These are phyloP conservation scores for Eustoma russellianum DNA, from an alignment of 257 asterid species.

Conservation along the genomic window DNA sequence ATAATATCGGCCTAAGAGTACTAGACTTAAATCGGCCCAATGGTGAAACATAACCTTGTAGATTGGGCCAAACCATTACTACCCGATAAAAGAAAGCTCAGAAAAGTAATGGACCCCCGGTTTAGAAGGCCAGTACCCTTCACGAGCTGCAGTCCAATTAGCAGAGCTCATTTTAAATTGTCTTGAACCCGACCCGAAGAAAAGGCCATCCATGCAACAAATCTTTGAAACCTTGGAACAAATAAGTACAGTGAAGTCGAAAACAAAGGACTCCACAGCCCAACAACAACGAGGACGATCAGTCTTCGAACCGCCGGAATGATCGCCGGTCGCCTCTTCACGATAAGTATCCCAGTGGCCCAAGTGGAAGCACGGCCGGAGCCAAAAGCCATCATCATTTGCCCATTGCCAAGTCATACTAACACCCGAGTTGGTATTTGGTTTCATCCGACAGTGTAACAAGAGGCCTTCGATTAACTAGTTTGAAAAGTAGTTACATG, in stretches of 20 bases:
- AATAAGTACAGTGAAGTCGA: constrained; percentile 20
- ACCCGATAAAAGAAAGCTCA: constrained; percentile 42
- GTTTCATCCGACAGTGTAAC: no score
- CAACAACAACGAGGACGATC: neutral
- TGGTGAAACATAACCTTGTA: constrained; percentile 39
- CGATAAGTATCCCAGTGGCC: constrained; percentile 13
- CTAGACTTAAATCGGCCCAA: constrained; percentile 57
- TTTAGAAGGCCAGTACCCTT: constrained; percentile 50
- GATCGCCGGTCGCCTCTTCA: constrained; percentile 19
- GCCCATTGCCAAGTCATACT: constrained; percentile 15
- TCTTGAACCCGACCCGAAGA: constrained; percentile 58
- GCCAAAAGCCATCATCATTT: neutral
- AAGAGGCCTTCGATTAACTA: no score
- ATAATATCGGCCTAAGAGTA: constrained; percentile 49
- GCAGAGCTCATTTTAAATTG: constrained; percentile 43
- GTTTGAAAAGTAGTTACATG: no score
- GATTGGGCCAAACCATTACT: constrained; percentile 80
- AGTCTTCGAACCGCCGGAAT: neutral
- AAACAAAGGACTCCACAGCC: constrained; percentile 20
- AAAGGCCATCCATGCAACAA: constrained; percentile 53
- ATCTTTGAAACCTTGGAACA: constrained; percentile 35
- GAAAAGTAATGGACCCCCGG: constrained; percentile 62
- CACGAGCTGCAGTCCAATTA: constrained; percentile 24
- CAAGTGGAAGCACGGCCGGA: constrained; percentile 5
- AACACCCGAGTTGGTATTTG: neutral